Evolutionary conservation across 371 early-diverging fungal genomes (phyloP).

Genomic region (Zancudomyces culisetae): DNA sequence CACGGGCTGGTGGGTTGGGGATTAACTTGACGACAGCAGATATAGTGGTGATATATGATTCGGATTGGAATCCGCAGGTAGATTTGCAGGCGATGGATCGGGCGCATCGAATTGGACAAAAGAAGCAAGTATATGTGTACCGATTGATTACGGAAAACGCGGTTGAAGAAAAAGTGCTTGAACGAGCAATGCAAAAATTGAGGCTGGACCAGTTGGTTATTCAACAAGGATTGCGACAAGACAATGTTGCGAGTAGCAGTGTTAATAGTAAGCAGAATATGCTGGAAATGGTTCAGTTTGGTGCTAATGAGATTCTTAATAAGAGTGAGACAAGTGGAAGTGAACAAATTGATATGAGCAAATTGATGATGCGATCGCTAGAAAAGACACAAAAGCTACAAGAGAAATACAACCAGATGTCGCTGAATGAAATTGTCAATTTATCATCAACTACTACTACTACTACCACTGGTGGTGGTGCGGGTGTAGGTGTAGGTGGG

Average conservation of each 20-base stretch:
- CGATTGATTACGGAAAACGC: conserved; percentile 94
- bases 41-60: conserved; percentile 93
- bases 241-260: conserved; percentile 24
- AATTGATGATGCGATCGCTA: conserved; percentile 66
- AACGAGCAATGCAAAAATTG: conserved; percentile 91
- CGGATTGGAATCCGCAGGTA: conserved; percentile 97
- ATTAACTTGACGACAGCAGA: conserved; percentile 97
- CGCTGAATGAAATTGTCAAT: conserved; percentile 74
- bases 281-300: conserved; percentile 89
- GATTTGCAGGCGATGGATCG: conserved; percentile 94
- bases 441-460: no score
- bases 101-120: conserved; percentile 99
- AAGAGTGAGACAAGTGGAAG: conserved; percentile 1
- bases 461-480: no score
- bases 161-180: conserved; percentile 95
- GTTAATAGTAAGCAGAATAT: conserved; percentile 53
- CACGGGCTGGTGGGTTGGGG: conserved; percentile 96
- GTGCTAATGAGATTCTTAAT: conserved; percentile 76
- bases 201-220: conserved; percentile 96
- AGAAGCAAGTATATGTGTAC: conserved; percentile 93
- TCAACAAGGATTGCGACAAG: conserved; percentile 60
- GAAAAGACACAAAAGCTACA: conserved; percentile 82
- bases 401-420: conserved; percentile 64
- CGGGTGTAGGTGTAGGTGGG: no score
- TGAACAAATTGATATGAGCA: conserved; percentile 56